These are phyloP conservation scores for Phytomonas serpens DNA, from an alignment of 208 protist species.

Conservation along the genomic window DNA sequence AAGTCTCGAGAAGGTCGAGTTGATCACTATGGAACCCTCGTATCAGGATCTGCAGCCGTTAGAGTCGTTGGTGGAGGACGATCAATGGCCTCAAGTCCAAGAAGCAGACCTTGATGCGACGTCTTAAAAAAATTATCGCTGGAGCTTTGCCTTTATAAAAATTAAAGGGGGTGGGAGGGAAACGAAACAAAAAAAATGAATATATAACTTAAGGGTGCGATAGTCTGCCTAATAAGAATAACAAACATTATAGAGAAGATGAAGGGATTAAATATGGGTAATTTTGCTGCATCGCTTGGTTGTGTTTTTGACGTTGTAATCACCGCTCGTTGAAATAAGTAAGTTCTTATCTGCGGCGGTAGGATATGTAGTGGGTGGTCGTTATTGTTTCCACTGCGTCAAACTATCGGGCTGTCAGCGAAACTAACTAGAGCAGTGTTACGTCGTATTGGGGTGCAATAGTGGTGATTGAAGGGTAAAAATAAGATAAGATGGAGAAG, in stretches of 20 bases:
- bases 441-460: neutral
- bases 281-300: neutral
- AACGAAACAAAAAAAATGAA: neutral
- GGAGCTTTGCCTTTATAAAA: neutral
- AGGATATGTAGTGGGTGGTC: neutral
- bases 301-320: neutral
- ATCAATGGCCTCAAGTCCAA: slow-evolving; percentile 36
- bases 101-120: slow-evolving; percentile 3
- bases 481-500: neutral
- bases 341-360: neutral
- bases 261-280: neutral
- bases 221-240: neutral
- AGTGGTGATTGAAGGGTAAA: neutral
- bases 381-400: neutral
- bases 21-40: slow-evolving; percentile 11
- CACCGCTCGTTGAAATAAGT: neutral
- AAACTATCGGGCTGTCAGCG: neutral
- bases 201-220: neutral
- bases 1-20: slow-evolving; percentile 57
- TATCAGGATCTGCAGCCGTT: slow-evolving; percentile 61
- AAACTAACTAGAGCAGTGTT: neutral
- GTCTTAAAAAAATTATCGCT: neutral
- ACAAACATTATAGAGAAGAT: neutral
- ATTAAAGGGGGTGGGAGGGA: neutral
- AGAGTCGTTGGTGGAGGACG: slow-evolving; percentile 78